A percentile compares a stretch with the other conserved stretches of the same genome.
phyloP scores from a whole-genome alignment of 2,329 filamentous ascomycete genomes.

The Ophiosphaerella korrae region DNA sequence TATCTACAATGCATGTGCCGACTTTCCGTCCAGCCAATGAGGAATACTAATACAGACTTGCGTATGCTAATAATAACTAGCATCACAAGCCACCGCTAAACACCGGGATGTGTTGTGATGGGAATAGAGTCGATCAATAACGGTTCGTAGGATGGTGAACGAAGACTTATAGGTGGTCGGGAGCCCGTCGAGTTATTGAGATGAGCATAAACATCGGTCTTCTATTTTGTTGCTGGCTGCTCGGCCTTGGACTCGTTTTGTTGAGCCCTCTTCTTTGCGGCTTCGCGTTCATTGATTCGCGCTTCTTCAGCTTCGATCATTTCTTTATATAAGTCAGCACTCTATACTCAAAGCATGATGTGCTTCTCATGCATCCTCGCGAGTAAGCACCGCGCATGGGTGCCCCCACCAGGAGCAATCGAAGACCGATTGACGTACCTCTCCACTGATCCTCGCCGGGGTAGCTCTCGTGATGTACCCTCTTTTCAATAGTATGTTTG shows the following conservation, averaged over 20 bases:
- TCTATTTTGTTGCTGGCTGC: conserved; percentile 23
- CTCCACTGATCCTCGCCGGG: conserved; percentile 92
- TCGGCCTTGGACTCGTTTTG: conserved; percentile 24
- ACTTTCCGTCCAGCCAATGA: conserved; percentile 6
- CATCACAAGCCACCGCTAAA: conserved; percentile 13
- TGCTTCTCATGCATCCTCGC: neutral
- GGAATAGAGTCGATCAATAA: neutral
- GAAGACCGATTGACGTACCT: conserved; percentile 57
- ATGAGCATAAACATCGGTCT: conserved; percentile 4
- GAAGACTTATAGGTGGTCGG: neutral
- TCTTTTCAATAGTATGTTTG: conserved; percentile 84
- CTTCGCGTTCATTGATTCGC: conserved; percentile 58
- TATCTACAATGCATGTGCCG: conserved; percentile 6
- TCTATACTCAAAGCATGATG: neutral
- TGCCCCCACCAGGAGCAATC: neutral
- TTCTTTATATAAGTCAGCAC: conserved; percentile 56
- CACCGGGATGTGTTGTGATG: conserved; percentile 19
- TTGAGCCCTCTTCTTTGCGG: conserved; percentile 19
- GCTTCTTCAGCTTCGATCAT: conserved; percentile 84
- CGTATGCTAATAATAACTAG: too few relatives aligned
- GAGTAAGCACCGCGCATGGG: conserved; percentile 10
- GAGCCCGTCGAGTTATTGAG: too few relatives aligned
- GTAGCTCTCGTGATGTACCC: conserved; percentile 84
- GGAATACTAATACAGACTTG: too few relatives aligned
- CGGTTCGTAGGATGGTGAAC: neutral